Conservation (phyloP, 768 basidiomycete genomes). For the Tylopilus vinaceipallidus region DNA sequence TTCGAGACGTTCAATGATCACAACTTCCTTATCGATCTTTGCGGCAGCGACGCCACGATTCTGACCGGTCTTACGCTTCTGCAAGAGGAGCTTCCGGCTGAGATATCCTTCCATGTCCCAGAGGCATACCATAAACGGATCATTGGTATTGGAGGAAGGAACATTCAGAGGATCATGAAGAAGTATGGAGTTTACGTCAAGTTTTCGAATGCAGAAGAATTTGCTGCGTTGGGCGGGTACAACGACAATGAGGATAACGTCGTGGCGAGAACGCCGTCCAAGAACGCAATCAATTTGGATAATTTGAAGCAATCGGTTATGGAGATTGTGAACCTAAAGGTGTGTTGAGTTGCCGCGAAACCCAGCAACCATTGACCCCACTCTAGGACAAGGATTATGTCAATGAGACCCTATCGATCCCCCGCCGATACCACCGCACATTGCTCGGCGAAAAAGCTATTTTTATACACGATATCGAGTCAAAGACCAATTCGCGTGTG, state of each 20-base stretch:
- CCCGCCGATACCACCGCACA: constrained; percentile 92
- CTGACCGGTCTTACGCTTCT: constrained; percentile 85
- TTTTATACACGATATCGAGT: constrained; percentile 96
- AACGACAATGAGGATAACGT: constrained; percentile 99
- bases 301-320: constrained; percentile 95
- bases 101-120: constrained; percentile 98
- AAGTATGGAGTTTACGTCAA: constrained; percentile 99
- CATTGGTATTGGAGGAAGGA: constrained; percentile 96
- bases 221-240: constrained; percentile 91
- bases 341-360: constrained; percentile 31
- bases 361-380: constrained; percentile 2
- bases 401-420: constrained; percentile 90
- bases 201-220: constrained; percentile 97
- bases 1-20: constrained; percentile 98
- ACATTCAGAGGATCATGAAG: constrained; percentile 99
- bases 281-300: constrained; percentile 94
- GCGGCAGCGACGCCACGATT: constrained; percentile 80
- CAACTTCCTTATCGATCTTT: constrained; percentile 91
- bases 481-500: constrained; percentile 91
- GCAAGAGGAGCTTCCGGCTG: constrained; percentile 97
- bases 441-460: constrained; percentile 94
- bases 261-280: constrained; percentile 95
- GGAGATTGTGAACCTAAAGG: constrained; percentile 97
- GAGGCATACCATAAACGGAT: constrained; percentile 99
- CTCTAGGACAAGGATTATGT: constrained; percentile 93